Conservation (phyloP, 805 yeast genomes). For the Candida nonsorbophila region DNA sequence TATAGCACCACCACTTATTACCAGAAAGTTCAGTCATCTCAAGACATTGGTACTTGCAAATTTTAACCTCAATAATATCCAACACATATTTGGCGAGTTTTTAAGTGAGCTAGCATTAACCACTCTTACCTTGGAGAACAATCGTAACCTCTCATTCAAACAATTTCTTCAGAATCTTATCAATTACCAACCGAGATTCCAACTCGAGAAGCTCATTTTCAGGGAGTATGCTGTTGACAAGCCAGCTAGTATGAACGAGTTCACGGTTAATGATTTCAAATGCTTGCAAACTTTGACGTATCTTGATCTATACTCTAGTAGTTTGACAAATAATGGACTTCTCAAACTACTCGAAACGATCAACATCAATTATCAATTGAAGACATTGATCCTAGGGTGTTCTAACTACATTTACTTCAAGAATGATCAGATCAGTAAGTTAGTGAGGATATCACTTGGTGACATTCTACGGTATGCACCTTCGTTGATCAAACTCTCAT, state of each 20-base stretch:
- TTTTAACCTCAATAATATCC: slow-evolving; percentile 22
- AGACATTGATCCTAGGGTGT: slow-evolving; percentile 25
- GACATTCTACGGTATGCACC: slow-evolving; percentile 17
- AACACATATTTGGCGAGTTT: slow-evolving; percentile 23
- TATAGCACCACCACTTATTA: slow-evolving; percentile 18
- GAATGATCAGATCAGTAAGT: slow-evolving; percentile 12
- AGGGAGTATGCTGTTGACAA: slow-evolving; percentile 21
- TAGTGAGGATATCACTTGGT: slow-evolving; percentile 9
- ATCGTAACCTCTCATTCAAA: slow-evolving; percentile 19
- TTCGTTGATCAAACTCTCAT: slow-evolving; percentile 14
- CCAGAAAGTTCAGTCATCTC: slow-evolving; percentile 16
- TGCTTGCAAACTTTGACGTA: slow-evolving; percentile 16
- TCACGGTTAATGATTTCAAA: slow-evolving; percentile 15
- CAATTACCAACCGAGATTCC: slow-evolving; percentile 22
- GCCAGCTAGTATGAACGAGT: slow-evolving; percentile 21
- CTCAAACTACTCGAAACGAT: slow-evolving; percentile 32
- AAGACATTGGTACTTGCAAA: slow-evolving; percentile 22
- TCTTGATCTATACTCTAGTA: slow-evolving; percentile 36
- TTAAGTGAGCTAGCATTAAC: slow-evolving; percentile 13
- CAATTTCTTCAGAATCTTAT: slow-evolving; percentile 21
- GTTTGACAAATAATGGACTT: slow-evolving; percentile 35
- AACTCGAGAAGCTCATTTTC: slow-evolving; percentile 19
- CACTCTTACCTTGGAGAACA: slow-evolving; percentile 25
- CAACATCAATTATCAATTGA: slow-evolving; percentile 21
- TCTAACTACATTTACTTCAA: slow-evolving; percentile 24